phyloP scores from a whole-genome alignment of 352 stramenopile genomes.

The Pseudoperonospora humuli region DNA sequence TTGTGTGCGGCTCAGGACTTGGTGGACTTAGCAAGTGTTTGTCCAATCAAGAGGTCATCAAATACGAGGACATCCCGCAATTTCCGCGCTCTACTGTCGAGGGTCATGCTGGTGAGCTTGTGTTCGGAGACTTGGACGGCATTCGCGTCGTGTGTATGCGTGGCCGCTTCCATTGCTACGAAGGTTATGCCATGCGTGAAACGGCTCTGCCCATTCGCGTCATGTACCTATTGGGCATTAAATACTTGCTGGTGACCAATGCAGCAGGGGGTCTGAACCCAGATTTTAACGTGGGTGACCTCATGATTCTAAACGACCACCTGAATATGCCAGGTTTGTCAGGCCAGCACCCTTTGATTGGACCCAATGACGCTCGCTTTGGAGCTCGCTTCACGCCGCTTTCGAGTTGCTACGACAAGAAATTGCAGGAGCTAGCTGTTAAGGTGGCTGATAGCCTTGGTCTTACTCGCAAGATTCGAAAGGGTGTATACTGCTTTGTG shows the following conservation, averaged over 20 bases:
- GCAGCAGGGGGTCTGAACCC: conserved; percentile 92
- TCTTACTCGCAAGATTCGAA: conserved; percentile 76
- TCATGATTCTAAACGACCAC: conserved; percentile 96
- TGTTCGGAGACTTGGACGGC: conserved; percentile 88
- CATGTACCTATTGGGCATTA: conserved; percentile 93
- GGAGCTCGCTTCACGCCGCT: conserved; percentile 93
- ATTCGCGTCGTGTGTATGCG: conserved; percentile 90
- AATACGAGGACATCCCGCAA: conserved; percentile 90
- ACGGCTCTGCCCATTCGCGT: conserved; percentile 92
- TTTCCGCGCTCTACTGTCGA: conserved; percentile 92
- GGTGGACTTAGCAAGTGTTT: conserved; percentile 88
- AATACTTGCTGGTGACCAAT: conserved; percentile 95
- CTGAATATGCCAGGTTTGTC: conserved; percentile 91
- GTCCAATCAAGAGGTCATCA: conserved; percentile 82
- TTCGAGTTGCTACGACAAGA: conserved; percentile 90
- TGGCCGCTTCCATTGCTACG: conserved; percentile 95
- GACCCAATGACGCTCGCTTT: conserved; percentile 93
- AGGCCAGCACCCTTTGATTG: conserved; percentile 91
- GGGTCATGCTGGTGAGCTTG: conserved; percentile 91
- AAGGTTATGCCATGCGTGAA: conserved; percentile 93
- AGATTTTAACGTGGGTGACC: conserved; percentile 92
- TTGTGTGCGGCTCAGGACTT: conserved; percentile 95
- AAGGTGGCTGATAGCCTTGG: conserved; percentile 73
- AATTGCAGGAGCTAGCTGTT: conserved; percentile 77
- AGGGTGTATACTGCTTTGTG: conserved; percentile 94